Evolutionary conservation across 495 filamentous ascomycete genomes (phyloP).

Genomic region (Niebla homalea): DNA sequence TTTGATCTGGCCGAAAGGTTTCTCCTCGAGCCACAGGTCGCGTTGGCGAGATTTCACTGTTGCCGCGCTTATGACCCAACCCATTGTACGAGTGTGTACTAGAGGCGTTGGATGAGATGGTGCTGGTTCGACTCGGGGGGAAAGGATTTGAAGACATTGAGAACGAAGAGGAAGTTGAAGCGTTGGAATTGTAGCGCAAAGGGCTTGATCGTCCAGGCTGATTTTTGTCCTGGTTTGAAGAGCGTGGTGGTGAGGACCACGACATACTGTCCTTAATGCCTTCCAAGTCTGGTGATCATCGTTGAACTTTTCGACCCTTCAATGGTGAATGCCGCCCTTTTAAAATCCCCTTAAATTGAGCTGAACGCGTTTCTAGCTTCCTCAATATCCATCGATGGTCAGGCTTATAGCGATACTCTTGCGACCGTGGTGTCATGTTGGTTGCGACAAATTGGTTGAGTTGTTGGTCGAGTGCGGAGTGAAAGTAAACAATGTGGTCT

Average conservation of each 20-base stretch:
- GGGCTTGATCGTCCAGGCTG: constrained; percentile 42
- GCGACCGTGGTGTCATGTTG: too few relatives aligned
- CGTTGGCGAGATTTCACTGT: constrained; percentile 50
- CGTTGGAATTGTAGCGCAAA: constrained; percentile 59
- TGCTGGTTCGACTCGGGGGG: constrained; percentile 59
- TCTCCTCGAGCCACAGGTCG: constrained; percentile 26
- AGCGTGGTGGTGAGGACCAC: constrained; percentile 8
- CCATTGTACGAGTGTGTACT: constrained; percentile 35
- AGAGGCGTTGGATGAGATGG: constrained; percentile 64
- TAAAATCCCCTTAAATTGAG: too few relatives aligned
- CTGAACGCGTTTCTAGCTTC: too few relatives aligned
- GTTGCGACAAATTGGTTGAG: too few relatives aligned
- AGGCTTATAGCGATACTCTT: too few relatives aligned
- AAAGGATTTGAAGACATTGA: constrained; percentile 54
- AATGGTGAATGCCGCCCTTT: too few relatives aligned
- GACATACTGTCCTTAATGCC: constrained; percentile 4
- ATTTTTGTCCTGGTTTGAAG: constrained; percentile 38
- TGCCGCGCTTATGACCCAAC: constrained; percentile 57
- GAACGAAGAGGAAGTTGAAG: constrained; percentile 70
- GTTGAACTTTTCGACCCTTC: too few relatives aligned
- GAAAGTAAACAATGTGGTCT: too few relatives aligned
- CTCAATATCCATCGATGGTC: too few relatives aligned
- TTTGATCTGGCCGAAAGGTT: constrained; percentile 28
- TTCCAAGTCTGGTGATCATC: too few relatives aligned
- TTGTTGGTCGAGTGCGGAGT: too few relatives aligned